A percentile compares a stretch with the other conserved stretches of the same genome.
phyloP scores from a whole-genome alignment of 306 rosid genomes.

The Macrotyloma uniflorum region DNA sequence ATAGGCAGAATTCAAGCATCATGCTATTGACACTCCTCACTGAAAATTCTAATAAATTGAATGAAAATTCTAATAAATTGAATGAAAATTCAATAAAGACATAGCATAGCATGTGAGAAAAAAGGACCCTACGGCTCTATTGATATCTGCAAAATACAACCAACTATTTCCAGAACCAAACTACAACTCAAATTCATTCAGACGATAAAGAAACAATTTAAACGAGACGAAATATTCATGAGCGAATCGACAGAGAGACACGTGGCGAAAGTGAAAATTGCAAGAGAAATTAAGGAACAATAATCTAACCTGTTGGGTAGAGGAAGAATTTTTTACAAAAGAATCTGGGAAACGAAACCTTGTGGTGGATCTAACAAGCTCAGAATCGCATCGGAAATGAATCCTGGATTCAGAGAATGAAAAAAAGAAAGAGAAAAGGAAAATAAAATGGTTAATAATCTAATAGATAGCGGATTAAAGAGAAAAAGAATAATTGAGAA shows the following conservation, averaged over 20 bases:
- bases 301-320: conserved; percentile 47
- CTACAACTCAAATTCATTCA: conserved; percentile 10
- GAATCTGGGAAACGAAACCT: conserved; percentile 48
- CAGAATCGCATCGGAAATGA: conserved; percentile 59
- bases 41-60: too few relatives aligned
- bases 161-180: not conserved
- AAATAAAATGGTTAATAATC: not conserved
- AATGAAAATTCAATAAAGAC: conserved; percentile 3
- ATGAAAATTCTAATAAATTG: not conserved
- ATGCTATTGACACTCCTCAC: not conserved
- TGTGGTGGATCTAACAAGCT: conserved; percentile 52
- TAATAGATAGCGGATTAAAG: not conserved
- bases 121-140: not conserved
- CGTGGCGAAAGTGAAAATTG: not conserved
- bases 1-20: conserved; percentile 10
- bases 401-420: conserved; percentile 33
- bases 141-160: conserved; percentile 10
- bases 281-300: not conserved
- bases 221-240: not conserved
- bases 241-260: conserved; percentile 8
- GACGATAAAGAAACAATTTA: conserved; percentile 9
- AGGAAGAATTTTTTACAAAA: conserved; percentile 17
- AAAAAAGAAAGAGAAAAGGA: not conserved
- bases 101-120: not conserved
- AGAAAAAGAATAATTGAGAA: not conserved